Evolutionary conservation across 129 eudicot species (phyloP), one percentile per base, ranked within the genome.

Genomic region (Flaveria ramosissima): DNA sequence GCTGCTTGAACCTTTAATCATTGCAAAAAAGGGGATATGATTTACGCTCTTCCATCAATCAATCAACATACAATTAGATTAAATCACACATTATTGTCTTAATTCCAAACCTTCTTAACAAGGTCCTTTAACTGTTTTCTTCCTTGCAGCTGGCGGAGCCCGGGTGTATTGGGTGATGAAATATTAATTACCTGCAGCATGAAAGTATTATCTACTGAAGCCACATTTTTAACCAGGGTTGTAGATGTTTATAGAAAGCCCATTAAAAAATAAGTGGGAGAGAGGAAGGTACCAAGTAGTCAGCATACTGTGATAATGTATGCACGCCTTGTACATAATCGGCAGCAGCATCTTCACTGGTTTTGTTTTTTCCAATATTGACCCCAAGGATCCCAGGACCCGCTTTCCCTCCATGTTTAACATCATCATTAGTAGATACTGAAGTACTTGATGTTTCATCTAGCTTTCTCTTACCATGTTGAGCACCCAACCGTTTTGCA

Each of bases 251-350:
- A 50, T 39, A 12, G 27, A 11, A 56, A 50, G 9, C 76, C 72
- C 39, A 74, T 61, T 50, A 60, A 9, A 51, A 19, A 13, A 0
- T 4, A 71, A 53, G 46, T 56, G 50, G 45, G 52, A 71, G 42
- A 3, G 50, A 36, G 68, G 13, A 71, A 62, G 83, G 43, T 93
- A 93, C 99, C 99, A 94, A 89, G 84, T 94, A 94, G 79, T 94
- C 99, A 52, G 99, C 99, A 86, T 94, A 94, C 75, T 94, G 99
- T 14, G 99, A 94, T 85, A 94, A 83, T 42, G 99, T 94, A 83
- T 94, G 99, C 52, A 94, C 99, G 30, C 99, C 99, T 88, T 91
- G 99, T 56, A 94, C 99, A 74, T 94, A 94, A 91, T 94, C 99
- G 27, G 90, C 85, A 17, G 93, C 97, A 47, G 97, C 97, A 88